Evolutionary conservation across 495 filamentous ascomycete species (phyloP), one percentile per base, ranked within the genome.

Genomic region (Tuber indicum): DNA sequence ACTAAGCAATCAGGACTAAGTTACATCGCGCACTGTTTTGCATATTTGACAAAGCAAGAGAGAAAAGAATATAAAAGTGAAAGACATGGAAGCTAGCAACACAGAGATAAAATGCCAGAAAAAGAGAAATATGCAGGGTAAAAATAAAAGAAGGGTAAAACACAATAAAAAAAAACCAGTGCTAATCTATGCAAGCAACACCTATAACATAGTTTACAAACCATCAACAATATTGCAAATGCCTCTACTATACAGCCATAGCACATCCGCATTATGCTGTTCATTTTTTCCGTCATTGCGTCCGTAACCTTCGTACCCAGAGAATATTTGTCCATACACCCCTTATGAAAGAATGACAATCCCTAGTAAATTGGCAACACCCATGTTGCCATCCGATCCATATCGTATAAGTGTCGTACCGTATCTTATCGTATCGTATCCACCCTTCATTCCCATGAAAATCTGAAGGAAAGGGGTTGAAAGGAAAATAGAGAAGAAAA

Each of bases 191-290:
- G 78, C 77, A 71, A 76, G 71, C 73, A 79, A 80, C 77, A 80
- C 77, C 73, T 80, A 74, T 80, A 80, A 80, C 52, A 77, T 80
- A 80, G 78, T 79, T 74, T 80, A 80, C 78, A 80, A 80, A 80
- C 78, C 78, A 80, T 79, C 74, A 80, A 74, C 77, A 76, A 75
- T 79, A 77, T 72, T 74, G 72, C 78, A 75, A 70, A 79, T 74
- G 44, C 78, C 74, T 77, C 75, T 80, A 80, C 78, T 80, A 80
- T 80, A 80, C 78, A 80, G 77, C 74, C 78, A 80, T 79, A 79
- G 78, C 77, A 79, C 71, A 74, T 62, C 52, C n/a, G 52, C 52
- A 62, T 62, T 62, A 62, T 62, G 52, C 52, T 62, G 52, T 62
- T 62, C 52, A 62, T 79, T 79, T 79, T 78, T 45, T 71, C 71